A percentile compares a stretch with the other conserved stretches of the same genome.
These are phyloP conservation scores for Coccinonectria pachysandricola DNA, from an alignment of 2,329 filamentous ascomycete species.

Conservation along the genomic window DNA sequence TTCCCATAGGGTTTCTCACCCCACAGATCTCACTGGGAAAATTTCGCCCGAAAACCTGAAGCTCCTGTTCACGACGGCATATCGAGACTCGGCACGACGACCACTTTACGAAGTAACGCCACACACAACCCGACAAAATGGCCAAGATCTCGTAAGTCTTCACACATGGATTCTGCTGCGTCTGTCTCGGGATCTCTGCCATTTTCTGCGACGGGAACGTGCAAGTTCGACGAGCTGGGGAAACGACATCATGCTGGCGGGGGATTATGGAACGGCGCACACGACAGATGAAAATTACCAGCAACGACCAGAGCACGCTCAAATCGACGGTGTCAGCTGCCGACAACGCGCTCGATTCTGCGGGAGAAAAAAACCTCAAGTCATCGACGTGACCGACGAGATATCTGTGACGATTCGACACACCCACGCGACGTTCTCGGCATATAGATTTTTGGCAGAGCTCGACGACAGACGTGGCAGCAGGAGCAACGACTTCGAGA, in stretches of 20 bases:
- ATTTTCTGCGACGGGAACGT: conserved; percentile 1
- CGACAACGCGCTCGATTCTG: too few relatives aligned
- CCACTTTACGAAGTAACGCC: conserved; percentile 30
- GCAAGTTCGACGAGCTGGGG: too few relatives aligned
- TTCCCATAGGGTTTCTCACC: conserved; percentile 31
- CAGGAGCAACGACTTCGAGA: conserved; percentile 2
- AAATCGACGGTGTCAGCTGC: too few relatives aligned
- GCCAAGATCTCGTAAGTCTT: conserved; percentile 52
- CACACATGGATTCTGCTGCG: conserved; percentile 5
- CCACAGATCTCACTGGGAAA: conserved; percentile 26
- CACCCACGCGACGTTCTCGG: too few relatives aligned
- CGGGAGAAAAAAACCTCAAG: too few relatives aligned
- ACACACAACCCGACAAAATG: conserved; percentile 44
- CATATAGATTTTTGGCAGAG: conserved; percentile 14
- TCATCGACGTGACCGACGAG: too few relatives aligned
- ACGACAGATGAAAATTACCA: too few relatives aligned
- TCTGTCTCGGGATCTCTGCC: conserved; percentile 8
- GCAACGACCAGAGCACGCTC: too few relatives aligned
- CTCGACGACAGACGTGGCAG: conserved; percentile 4
- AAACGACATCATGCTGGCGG: too few relatives aligned
- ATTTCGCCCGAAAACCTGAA: conserved; percentile 27
- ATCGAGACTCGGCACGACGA: conserved; percentile 26
- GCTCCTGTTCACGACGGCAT: conserved; percentile 26
- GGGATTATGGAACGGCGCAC: too few relatives aligned
- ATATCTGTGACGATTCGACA: too few relatives aligned